Evolutionary conservation across 805 yeast genomes (phyloP).

Genomic region (Priceomyces castillae): DNA sequence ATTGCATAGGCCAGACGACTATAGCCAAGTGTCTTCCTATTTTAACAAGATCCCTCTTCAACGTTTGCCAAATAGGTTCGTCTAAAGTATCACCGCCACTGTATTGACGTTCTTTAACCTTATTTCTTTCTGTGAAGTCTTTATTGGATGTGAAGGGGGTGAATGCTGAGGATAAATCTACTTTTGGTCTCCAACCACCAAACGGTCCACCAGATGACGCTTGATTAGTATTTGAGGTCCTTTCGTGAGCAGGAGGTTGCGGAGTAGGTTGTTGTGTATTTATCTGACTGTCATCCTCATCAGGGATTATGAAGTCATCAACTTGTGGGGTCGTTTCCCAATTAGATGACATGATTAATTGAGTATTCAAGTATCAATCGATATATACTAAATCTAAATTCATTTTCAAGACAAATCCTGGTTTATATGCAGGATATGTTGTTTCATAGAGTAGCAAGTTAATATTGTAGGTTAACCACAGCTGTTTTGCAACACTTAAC

Average conservation of each 20-base stretch:
- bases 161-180: constrained; percentile 35
- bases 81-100: constrained; percentile 71
- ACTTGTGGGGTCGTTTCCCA: constrained; percentile 13
- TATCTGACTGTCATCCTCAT: constrained; percentile 23
- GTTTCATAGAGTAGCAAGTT: no score
- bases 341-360: not conserved
- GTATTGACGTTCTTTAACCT: constrained; percentile 48
- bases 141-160: constrained; percentile 26
- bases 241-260: not conserved
- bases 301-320: constrained; percentile 38
- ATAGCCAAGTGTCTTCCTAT: constrained; percentile 35
- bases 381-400: no score
- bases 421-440: no score
- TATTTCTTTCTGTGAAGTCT: constrained; percentile 19
- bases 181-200: constrained; percentile 22
- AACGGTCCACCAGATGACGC: constrained; percentile 8
- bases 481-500: no score
- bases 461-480: no score
- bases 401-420: no score
- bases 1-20: constrained; percentile 46
- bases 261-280: constrained; percentile 2
- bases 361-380: not conserved
- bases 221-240: not conserved
- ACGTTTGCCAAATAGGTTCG: constrained; percentile 61
- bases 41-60: constrained; percentile 38